Evolutionary conservation across 495 filamentous ascomycete species (phyloP).

Genomic region (Margaritispora aquatica): DNA sequence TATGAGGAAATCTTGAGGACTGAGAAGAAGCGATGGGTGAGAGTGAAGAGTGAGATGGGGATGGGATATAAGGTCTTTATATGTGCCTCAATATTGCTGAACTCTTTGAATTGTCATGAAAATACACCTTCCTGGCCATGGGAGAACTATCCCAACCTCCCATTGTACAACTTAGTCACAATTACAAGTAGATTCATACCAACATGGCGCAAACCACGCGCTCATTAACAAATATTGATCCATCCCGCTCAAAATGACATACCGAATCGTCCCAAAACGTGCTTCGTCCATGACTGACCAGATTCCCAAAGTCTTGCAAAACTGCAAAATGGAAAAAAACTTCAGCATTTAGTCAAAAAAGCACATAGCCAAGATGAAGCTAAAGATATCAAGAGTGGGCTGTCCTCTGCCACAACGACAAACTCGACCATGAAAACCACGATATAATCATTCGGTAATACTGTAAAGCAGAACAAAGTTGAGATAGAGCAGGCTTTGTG

Average conservation of each 20-base stretch:
- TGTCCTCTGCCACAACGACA: not conserved
- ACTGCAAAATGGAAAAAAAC: not conserved
- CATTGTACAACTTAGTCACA: too few relatives aligned
- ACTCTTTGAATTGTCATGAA: not conserved
- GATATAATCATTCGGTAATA: not conserved
- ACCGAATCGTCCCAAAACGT: not conserved
- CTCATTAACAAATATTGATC: too few relatives aligned
- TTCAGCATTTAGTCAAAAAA: not conserved
- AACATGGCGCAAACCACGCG: too few relatives aligned
- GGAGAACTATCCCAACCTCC: too few relatives aligned
- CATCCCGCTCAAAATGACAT: not conserved
- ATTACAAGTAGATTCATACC: too few relatives aligned
- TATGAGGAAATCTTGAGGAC: too few relatives aligned
- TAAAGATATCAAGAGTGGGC: not conserved
- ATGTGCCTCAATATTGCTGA: not conserved
- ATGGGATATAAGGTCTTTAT: not conserved
- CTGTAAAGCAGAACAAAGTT: not conserved
- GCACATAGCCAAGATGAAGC: not conserved
- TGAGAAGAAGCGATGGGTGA: not conserved
- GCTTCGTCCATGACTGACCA: not conserved
- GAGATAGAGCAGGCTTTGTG: not conserved
- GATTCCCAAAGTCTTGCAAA: not conserved
- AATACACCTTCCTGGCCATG: not conserved
- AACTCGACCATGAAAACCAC: not conserved
- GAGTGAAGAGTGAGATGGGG: not conserved